A percentile compares a stretch with the other conserved stretches of the same genome.
phyloP scores from a whole-genome alignment of 495 filamentous ascomycete genomes.

The Penicillium taxi region DNA sequence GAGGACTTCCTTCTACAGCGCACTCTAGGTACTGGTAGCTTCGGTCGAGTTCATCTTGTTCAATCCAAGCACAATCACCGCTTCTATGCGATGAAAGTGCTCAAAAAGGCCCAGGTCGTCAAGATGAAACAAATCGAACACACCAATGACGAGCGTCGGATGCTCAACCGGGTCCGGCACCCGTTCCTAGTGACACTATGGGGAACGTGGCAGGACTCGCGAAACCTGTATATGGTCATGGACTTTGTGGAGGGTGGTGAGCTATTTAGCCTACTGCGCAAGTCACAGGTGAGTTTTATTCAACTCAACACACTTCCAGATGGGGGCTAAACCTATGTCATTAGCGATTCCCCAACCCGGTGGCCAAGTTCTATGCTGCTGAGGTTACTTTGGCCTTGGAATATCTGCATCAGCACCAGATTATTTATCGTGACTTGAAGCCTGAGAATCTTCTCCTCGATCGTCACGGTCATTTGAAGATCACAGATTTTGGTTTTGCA shows the following conservation, averaged over 20 bases:
- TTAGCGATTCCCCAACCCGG: constrained; percentile 96
- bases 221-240: constrained; percentile 99
- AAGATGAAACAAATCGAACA: constrained; percentile 99
- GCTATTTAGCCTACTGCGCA: constrained; percentile 87
- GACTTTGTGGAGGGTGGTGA: constrained; percentile 99
- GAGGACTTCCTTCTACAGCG: constrained; percentile 79
- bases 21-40: constrained; percentile 92
- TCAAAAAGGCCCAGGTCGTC: constrained; percentile 97
- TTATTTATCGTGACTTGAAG: constrained; percentile 96
- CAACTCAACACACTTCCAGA: not conserved
- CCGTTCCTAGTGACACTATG: constrained; percentile 95
- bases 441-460: constrained; percentile 94
- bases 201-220: constrained; percentile 94
- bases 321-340: not conserved
- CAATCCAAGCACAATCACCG: constrained; percentile 95
- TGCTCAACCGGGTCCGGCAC: constrained; percentile 92
- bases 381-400: constrained; percentile 94
- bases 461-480: constrained; percentile 94
- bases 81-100: constrained; percentile 95
- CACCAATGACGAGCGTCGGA: constrained; percentile 92
- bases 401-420: constrained; percentile 89
- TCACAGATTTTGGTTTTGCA: constrained; percentile 98
- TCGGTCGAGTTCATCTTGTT: constrained; percentile 90
- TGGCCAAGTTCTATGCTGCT: constrained; percentile 97
- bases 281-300: constrained; percentile 71